Conservation (phyloP, 1,284 basidiomycete species). For the Naganishia sp. region DNA sequence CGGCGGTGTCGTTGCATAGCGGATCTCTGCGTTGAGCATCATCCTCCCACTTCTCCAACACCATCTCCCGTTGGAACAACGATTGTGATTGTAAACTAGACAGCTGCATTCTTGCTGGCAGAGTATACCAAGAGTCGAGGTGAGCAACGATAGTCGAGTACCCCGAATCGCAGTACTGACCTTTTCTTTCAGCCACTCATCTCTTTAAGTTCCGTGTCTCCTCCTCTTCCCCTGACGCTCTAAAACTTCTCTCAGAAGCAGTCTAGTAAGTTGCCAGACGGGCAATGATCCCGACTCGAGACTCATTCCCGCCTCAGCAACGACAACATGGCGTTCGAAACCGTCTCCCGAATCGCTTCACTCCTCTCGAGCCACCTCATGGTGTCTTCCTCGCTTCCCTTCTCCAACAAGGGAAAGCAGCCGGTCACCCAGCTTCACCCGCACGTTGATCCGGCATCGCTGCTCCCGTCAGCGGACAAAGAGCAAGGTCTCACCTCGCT, state of each 20-base stretch:
- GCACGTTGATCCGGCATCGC: slow-evolving; percentile 31
- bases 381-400: slow-evolving; percentile 33
- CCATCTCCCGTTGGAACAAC: background rate
- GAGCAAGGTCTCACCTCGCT: slow-evolving; percentile 35
- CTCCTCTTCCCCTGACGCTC: background rate
- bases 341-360: slow-evolving; percentile 36
- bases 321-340: slow-evolving; percentile 26
- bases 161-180: background rate
- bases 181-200: background rate
- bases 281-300: too few species aligned
- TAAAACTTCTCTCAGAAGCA: too few species aligned
- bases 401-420: slow-evolving; percentile 27
- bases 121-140: slow-evolving; percentile 8
- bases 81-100: slow-evolving; percentile 2
- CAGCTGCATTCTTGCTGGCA: background rate
- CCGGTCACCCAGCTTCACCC: slow-evolving; percentile 29
- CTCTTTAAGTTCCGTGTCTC: background rate
- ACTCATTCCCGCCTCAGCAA: background rate
- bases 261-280: too few species aligned
- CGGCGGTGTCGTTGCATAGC: too few species aligned
- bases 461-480: slow-evolving; percentile 25
- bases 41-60: background rate
- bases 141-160: background rate
- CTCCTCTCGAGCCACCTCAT: slow-evolving; percentile 37
- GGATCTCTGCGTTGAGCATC: background rate